phyloP scores from a whole-genome alignment of 345 rosid genomes.

The Raphanus sativus region DNA sequence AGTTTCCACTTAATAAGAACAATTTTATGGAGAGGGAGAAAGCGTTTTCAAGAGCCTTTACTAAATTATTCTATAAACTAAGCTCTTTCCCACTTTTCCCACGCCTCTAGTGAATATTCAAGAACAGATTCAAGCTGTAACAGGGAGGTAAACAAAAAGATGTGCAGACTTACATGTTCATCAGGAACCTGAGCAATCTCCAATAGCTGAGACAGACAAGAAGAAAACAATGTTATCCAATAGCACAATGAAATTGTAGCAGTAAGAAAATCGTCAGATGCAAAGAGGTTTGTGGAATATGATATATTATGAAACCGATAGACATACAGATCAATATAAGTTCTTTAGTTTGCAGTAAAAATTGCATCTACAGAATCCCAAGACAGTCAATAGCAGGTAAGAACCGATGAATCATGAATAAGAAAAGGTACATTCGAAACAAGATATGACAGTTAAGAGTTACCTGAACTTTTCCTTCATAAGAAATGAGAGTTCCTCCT shows the following conservation, averaged over 20 bases:
- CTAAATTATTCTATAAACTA: not conserved
- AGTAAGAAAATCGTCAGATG: constrained; percentile 5
- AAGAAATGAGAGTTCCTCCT: constrained; percentile 96
- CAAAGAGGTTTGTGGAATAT: not conserved
- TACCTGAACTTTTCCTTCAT: constrained; percentile 97
- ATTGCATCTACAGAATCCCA: not conserved
- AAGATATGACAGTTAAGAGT: not conserved
- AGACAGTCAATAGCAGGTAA: not conserved
- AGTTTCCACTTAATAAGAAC: constrained; percentile 3
- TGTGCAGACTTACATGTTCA: constrained; percentile 69
- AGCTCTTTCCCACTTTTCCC: not conserved
- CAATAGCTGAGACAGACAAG: constrained; percentile 60
- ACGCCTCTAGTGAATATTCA: not conserved
- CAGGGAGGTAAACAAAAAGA: not conserved
- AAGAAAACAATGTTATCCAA: not conserved
- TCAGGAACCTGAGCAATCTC: constrained; percentile 99
- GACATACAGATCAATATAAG: not conserved
- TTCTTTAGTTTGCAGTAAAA: not conserved
- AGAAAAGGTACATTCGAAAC: not conserved
- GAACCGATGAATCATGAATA: not conserved
- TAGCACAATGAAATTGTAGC: constrained; percentile 6
- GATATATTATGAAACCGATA: not conserved
- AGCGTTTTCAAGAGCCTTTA: not conserved
- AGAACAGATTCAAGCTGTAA: not conserved
- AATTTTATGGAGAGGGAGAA: not conserved